Percentiles rank a stretch among this genome's conserved stretches.
Conservation (phyloP, 1,284 basidiomycete species). For the Wallemia hederae region DNA sequence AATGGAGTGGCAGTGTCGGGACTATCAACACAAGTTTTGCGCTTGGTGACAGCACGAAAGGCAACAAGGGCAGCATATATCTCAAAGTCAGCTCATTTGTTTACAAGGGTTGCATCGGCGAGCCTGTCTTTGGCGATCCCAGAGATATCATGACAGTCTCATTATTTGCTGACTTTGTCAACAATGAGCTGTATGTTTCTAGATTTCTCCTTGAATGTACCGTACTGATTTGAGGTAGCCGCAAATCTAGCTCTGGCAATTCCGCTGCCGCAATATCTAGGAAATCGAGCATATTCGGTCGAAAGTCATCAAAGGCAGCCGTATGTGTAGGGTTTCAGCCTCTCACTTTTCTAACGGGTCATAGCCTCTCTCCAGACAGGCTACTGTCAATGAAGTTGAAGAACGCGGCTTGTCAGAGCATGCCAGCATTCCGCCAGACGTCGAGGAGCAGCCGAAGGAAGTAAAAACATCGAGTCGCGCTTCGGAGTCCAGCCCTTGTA, state of each 20-base stretch:
- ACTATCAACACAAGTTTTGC: neutral
- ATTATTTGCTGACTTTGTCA: neutral
- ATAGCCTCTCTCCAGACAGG: neutral
- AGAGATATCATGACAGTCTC: neutral
- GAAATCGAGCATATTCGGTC: neutral
- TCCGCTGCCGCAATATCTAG: neutral
- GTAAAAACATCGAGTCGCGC: neutral
- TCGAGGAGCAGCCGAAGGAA: no score
- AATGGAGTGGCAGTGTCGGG: neutral
- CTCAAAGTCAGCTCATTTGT: neutral
- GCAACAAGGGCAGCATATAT: neutral
- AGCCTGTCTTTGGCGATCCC: neutral
- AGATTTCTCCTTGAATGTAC: neutral
- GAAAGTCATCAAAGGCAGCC: neutral
- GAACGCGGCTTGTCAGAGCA: neutral
- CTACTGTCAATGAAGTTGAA: neutral
- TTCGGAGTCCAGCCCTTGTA: neutral
- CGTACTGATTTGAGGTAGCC: neutral
- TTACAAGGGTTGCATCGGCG: neutral
- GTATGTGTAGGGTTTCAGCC: neutral
- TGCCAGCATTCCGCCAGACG: no score
- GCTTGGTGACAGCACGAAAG: neutral
- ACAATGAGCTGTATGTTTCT: neutral
- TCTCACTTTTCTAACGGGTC: neutral
- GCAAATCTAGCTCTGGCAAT: neutral